Conservation (phyloP, 208 protist species). For the Crithidia fasciculata region DNA sequence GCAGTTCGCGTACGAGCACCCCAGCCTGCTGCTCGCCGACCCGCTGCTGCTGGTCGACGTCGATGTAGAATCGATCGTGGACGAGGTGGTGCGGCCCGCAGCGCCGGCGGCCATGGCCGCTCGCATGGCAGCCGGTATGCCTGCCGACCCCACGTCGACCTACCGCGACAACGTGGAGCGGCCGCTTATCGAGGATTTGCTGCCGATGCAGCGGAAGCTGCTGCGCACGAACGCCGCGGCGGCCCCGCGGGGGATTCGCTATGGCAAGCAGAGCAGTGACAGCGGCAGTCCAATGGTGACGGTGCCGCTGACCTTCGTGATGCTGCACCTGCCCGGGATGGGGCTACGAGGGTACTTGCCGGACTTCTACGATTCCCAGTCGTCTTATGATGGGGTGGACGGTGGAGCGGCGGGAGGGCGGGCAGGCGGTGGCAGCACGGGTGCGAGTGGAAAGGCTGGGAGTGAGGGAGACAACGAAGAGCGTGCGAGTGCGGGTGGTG, state of each 20-base stretch:
- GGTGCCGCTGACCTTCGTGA: slow-evolving; percentile 25
- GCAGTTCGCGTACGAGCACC: slow-evolving; percentile 35
- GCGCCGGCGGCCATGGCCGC: not conserved
- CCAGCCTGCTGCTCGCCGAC: slow-evolving; percentile 17
- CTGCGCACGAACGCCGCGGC: slow-evolving; percentile 21
- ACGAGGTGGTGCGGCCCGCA: slow-evolving; percentile 11
- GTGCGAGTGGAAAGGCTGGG: not conserved
- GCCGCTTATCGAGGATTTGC: slow-evolving; percentile 18
- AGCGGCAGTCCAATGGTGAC: slow-evolving; percentile 2
- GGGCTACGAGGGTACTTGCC: slow-evolving; percentile 30
- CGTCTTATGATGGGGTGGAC: slow-evolving; percentile 9
- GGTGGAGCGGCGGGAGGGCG: not conserved
- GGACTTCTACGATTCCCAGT: slow-evolving; percentile 27
- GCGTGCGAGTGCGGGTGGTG: not conserved
- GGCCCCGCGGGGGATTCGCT: slow-evolving; percentile 27
- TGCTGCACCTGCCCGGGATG: slow-evolving; percentile 26
- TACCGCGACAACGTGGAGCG: slow-evolving; percentile 18
- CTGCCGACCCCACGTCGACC: not conserved
- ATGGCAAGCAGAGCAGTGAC: slow-evolving; percentile 22
- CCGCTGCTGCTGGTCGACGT: slow-evolving; percentile 30
- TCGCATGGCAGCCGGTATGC: not conserved
- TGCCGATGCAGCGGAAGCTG: slow-evolving; percentile 26
- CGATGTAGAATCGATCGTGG: slow-evolving; percentile 21
- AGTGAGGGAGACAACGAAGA: not conserved
- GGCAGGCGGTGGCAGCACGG: not conserved